Evolutionary conservation across 352 stramenopile species (phyloP).

Genomic region (Hyaloperonospora brassicae): DNA sequence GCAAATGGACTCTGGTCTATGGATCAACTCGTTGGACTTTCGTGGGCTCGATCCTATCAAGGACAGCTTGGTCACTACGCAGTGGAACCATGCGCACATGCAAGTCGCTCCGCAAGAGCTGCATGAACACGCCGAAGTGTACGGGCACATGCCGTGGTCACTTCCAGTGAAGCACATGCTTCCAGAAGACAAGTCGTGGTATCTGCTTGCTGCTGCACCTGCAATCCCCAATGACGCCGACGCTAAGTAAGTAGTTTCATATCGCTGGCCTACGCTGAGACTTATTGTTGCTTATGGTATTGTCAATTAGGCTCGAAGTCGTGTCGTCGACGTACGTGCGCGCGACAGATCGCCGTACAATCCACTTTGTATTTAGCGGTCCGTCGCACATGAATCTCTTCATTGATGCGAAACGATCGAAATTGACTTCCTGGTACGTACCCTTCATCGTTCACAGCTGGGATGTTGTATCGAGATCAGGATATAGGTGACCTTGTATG

Average conservation of each 20-base stretch:
- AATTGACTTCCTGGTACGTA: slow-evolving; percentile 56
- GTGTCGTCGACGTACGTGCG: slow-evolving; percentile 51
- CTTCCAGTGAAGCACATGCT: slow-evolving; percentile 57
- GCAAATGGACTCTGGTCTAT: slow-evolving; percentile 53
- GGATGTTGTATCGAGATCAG: background rate
- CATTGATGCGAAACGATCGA: slow-evolving; percentile 64
- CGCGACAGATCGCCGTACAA: slow-evolving; percentile 40
- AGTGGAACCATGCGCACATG: slow-evolving; percentile 37
- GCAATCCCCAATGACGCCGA: slow-evolving; percentile 16
- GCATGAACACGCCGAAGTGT: slow-evolving; percentile 48
- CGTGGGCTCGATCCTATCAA: slow-evolving; percentile 44
- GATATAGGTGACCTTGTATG: slow-evolving; percentile 1
- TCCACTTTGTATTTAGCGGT: slow-evolving; percentile 61
- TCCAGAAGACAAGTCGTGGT: slow-evolving; percentile 65
- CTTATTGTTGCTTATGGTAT: background rate
- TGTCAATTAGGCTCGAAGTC: slow-evolving; percentile 37
- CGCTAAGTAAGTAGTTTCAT: slow-evolving; percentile 23
- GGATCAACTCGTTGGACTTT: slow-evolving; percentile 68
- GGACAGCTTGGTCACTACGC: slow-evolving; percentile 35
- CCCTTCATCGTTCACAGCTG: background rate
- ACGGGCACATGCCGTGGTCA: slow-evolving; percentile 61
- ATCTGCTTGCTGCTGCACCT: slow-evolving; percentile 35
- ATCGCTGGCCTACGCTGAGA: slow-evolving; percentile 1
- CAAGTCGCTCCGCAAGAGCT: slow-evolving; percentile 32
- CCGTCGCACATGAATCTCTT: slow-evolving; percentile 67